Base-by-base conservation (phyloP, 2,329 filamentous ascomycete genomes). In the Endocalyx cinctus region DNA sequence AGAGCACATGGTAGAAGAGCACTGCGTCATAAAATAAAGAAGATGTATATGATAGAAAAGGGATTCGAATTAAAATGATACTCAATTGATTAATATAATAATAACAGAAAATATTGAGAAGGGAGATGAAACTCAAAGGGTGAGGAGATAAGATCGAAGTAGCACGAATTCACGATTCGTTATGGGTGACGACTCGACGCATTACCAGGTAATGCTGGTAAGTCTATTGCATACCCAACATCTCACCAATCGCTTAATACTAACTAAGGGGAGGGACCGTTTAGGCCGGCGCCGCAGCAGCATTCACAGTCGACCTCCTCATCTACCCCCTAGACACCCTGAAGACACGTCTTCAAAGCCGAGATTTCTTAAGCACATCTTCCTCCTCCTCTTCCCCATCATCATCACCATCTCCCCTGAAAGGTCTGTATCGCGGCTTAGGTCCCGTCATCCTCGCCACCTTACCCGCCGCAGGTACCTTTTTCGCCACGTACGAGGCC, bases 271-370 rank as follows among this genome's bases (percentile, higher is more conserved):
- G n/a, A n/a, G n/a, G n/a, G n/a, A n/a, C 20, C 8, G 20, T 18
- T 25, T 38, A 92, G 85, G 87, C 88, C 29, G 88, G 88, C 35
- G 87, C 87, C 34, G 73, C 84, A 34, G 88, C 88, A 42, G 89
- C 87, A 17, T 87, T 94, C 55, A 82, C 83, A 1, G 84, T 95
- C 36, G 87, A 95, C 58, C 67, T 94, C 30, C 68, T 94, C 12
- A 77, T 95, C 22, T 94, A 92, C 51, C 89, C 88, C 0, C 69
- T 95, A 12, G 89, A 95, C 56, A 96, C 88, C 0, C 69, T 95
- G 50, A 95, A 95, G 57, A 95, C 88, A 6, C 77, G 88, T 8
- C 73, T 87, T 29, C 88, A 94, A 57, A 87, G 82, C 33, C 81
- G 79, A 10, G 76, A 88, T 49, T 92, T 88, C 61, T 65, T 77